phyloP scores from a whole-genome alignment of 345 rosid genomes.

The Brassica rapa region DNA sequence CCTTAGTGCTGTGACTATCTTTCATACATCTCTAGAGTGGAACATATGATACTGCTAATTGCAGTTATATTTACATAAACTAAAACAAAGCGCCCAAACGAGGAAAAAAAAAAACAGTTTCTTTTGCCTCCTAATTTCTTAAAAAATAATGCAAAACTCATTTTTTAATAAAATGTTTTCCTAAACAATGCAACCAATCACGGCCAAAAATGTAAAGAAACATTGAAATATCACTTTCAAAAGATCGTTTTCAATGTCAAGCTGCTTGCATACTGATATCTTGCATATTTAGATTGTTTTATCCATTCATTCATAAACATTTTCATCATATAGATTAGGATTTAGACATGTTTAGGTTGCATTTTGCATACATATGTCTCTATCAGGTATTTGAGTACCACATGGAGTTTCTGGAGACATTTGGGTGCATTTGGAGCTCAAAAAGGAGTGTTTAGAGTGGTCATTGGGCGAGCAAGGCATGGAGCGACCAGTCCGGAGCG shows the following conservation, averaged over 20 bases:
- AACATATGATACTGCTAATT: not conserved
- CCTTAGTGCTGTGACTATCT: not conserved
- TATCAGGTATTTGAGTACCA: too few relatives aligned
- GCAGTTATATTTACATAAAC: not conserved
- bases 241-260: slow-evolving; percentile 27
- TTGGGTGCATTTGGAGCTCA: too few relatives aligned
- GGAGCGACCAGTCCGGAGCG: too few relatives aligned
- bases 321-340: too few relatives aligned
- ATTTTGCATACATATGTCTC: too few relatives aligned
- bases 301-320: too few relatives aligned
- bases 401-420: too few relatives aligned
- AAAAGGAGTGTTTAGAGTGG: too few relatives aligned
- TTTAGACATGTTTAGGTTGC: too few relatives aligned
- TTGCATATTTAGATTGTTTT: too few relatives aligned
- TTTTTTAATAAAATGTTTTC: not conserved
- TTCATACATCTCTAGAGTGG: not conserved
- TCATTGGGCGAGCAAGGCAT: too few relatives aligned
- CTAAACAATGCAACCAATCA: not conserved
- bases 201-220: slow-evolving; percentile 5
- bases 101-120: not conserved
- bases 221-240: slow-evolving; percentile 28
- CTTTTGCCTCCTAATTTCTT: not conserved
- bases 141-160: not conserved
- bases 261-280: slow-evolving; percentile 1
- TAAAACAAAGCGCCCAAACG: not conserved